Percentiles rank a stretch among this genome's conserved stretches.
Evolutionary conservation across 257 asterid genomes (phyloP).

Genomic region (Ajuga chamaepitys): DNA sequence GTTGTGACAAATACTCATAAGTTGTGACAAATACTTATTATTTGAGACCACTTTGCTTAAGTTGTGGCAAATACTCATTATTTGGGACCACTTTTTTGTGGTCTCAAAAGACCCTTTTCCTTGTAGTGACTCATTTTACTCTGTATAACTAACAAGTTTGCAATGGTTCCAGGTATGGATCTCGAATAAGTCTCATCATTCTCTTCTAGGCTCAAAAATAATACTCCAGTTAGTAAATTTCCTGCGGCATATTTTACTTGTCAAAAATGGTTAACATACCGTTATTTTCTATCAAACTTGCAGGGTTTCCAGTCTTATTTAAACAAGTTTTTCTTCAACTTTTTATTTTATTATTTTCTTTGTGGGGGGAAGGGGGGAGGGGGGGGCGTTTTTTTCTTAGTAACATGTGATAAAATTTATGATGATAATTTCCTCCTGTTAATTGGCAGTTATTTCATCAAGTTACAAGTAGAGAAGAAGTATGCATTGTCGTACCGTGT

Average conservation of each 20-base stretch:
- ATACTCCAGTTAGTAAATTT: neutral
- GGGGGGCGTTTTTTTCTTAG: neutral
- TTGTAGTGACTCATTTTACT: too few species aligned
- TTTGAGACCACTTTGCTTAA: too few species aligned
- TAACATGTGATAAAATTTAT: neutral
- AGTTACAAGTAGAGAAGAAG: conserved; percentile 84
- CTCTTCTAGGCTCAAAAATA: neutral
- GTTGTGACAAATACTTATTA: too few species aligned
- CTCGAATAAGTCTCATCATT: neutral
- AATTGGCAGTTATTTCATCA: conserved; percentile 75
- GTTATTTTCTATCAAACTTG: neutral
- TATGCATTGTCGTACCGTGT: conserved; percentile 96
- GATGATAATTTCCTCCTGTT: neutral
- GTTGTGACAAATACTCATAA: too few species aligned
- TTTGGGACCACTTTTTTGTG: too few species aligned
- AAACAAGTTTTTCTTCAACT: neutral
- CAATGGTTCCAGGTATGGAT: neutral
- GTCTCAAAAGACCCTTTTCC: too few species aligned
- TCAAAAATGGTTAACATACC: neutral
- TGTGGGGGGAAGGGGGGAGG: too few species aligned
- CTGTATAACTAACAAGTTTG: neutral
- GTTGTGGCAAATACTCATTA: too few species aligned
- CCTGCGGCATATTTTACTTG: neutral
- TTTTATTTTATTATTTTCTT: neutral
- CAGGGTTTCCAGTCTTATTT: neutral